A percentile compares a stretch with the other conserved stretches of the same genome.
Conservation (phyloP, 257 asterid species). For the Penstemon eatonii region DNA sequence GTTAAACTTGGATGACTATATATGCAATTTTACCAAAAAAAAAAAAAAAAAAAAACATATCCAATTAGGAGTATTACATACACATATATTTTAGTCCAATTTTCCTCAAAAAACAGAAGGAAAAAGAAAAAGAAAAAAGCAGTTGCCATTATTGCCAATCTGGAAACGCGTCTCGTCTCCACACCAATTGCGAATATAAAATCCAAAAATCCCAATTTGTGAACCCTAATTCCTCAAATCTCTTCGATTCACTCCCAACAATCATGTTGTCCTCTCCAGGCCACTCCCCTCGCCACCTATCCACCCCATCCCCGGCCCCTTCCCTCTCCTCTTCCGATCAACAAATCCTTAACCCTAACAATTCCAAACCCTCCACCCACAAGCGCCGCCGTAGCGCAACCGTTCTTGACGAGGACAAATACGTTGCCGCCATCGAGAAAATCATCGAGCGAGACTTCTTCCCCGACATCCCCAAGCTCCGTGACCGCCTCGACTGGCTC, state of each 20-base stretch:
- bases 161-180: background rate
- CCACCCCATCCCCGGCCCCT: slow-evolving; percentile 67
- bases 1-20: too few relatives aligned
- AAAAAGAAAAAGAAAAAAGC: too few relatives aligned
- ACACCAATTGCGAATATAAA: background rate
- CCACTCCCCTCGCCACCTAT: slow-evolving; percentile 86
- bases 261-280: slow-evolving; percentile 85
- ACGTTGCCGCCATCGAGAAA: slow-evolving; percentile 87
- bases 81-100: too few relatives aligned
- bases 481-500: slow-evolving; percentile 95
- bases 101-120: too few relatives aligned
- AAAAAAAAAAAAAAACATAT: too few relatives aligned
- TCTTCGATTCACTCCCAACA: slow-evolving; percentile 1
- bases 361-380: slow-evolving; percentile 27
- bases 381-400: slow-evolving; percentile 43
- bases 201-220: slow-evolving; percentile 19
- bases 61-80: too few relatives aligned
- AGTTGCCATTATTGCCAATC: background rate
- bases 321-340: slow-evolving; percentile 34
- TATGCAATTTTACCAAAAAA: too few relatives aligned
- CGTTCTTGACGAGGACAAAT: slow-evolving; percentile 82
- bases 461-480: slow-evolving; percentile 91
- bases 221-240: slow-evolving; percentile 33
- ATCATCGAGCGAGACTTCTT: slow-evolving; percentile 92
- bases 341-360: slow-evolving; percentile 26